A percentile compares a stretch with the other conserved stretches of the same genome.
Evolutionary conservation across 768 basidiomycete species (phyloP).

Genomic region (Russula virescens): DNA sequence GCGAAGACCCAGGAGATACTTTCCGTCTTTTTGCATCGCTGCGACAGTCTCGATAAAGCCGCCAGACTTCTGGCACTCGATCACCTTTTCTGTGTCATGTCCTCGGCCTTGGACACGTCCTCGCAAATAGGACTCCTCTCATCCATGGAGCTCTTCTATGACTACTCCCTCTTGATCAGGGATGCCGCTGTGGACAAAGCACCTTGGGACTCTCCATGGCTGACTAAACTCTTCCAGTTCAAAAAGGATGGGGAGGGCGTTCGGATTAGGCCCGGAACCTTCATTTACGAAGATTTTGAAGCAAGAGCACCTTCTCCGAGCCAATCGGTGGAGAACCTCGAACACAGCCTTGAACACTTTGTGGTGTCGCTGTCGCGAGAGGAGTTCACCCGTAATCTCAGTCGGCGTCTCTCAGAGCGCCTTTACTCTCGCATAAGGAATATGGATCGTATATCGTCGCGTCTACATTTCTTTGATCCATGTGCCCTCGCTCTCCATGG

Average conservation of each 20-base stretch:
- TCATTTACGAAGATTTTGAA: background rate
- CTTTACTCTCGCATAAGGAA: background rate
- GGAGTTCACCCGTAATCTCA: background rate
- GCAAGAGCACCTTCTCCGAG: background rate
- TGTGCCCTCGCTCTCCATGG: slow-evolving; percentile 33
- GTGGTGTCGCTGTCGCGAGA: background rate
- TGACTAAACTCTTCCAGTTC: slow-evolving; percentile 13
- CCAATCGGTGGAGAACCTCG: background rate
- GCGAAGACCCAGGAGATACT: background rate
- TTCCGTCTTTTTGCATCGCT: background rate
- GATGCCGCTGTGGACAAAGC: slow-evolving; percentile 7
- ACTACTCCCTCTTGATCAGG: slow-evolving; percentile 14
- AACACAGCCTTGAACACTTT: no score
- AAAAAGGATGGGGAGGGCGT: slow-evolving; percentile 3
- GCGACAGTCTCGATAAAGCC: background rate
- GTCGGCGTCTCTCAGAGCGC: background rate
- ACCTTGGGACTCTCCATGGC: slow-evolving; percentile 11
- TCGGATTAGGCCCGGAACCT: background rate
- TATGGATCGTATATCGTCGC: background rate
- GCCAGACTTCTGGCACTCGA: slow-evolving; percentile 11
- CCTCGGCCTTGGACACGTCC: slow-evolving; percentile 10
- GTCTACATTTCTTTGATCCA: slow-evolving; percentile 7
- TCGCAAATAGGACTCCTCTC: slow-evolving; percentile 5
- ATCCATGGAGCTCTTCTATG: slow-evolving; percentile 5
- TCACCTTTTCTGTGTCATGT: slow-evolving; percentile 12